These are phyloP conservation scores for Tritrichomonas musculus DNA, from an alignment of 208 protist genomes.

Conservation along the genomic window DNA sequence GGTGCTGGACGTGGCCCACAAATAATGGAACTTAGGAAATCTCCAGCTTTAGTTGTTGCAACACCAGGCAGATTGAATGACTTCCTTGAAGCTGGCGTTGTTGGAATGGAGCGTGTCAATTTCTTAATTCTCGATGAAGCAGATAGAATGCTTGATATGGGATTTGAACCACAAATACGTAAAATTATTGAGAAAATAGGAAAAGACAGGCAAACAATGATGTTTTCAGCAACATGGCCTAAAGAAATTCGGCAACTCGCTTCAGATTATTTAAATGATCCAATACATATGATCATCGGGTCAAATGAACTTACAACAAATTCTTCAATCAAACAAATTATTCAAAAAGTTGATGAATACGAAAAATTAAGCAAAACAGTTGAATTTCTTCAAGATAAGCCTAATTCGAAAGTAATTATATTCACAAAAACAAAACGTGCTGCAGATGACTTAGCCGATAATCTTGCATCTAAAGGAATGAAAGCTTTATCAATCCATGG, in stretches of 20 bases:
- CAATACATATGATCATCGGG: constrained; percentile 92
- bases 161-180: constrained; percentile 58
- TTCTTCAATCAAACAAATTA: constrained; percentile 50
- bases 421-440: constrained; percentile 98
- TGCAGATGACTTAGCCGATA: constrained; percentile 85
- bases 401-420: constrained; percentile 41
- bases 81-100: constrained; percentile 64
- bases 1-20: constrained; percentile 68
- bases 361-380: constrained; percentile 52
- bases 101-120: background rate
- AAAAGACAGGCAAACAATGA: constrained; percentile 43
- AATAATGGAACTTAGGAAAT: constrained; percentile 81
- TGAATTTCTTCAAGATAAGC: constrained; percentile 32
- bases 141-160: constrained; percentile 68
- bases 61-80: constrained; percentile 72
- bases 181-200: constrained; percentile 38
- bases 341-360: constrained; percentile 50
- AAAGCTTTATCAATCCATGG: constrained; percentile 84
- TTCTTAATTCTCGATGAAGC: constrained; percentile 65
- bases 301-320: constrained; percentile 53
- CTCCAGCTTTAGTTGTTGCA: constrained; percentile 76
- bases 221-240: constrained; percentile 62
- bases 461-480: constrained; percentile 65
- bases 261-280: constrained; percentile 72
- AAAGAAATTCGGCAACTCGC: constrained; percentile 89